Evolutionary conservation across 2,329 filamentous ascomycete genomes (phyloP), one percentile per base, ranked within the genome.

Genomic region (Meredithiella fracta): DNA sequence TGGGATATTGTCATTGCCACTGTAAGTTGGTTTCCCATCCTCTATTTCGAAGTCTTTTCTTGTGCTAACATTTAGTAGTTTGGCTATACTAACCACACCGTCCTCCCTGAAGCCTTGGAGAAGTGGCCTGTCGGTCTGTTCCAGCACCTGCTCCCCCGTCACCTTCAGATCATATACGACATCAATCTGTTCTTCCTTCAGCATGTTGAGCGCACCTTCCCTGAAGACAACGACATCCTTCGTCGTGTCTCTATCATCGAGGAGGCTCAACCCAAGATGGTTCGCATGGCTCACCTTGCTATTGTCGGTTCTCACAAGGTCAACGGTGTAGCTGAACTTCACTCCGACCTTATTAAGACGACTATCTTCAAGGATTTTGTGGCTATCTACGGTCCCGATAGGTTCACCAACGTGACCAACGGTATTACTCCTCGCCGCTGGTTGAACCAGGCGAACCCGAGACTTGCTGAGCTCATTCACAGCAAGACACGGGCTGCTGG

Each of bases 321-420:
- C 73, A 98, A 98, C 63, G 92, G 92, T 67, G 92, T 98, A 37
- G 92, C 92, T 34, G 92, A 98, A 71, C 73, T 98, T 61, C 92
- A 98, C 72, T 98, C 92, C 0, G 92, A 98, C 66, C 76, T 98
- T 58, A 95, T 98, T 74, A 92, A 92, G 74, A 94, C 90, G 0
- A 98, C 92, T n/a, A 94, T 98, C 63, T 97, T 98, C 80, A 96
- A 92, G 69, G 92, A 98, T 68, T 98, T 98, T 69, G 91, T 98
- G 59, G 78, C 81, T 63, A 87, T 98, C 61, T 98, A 92, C 64
- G 92, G 92, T 2, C 84, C 85, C 0, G 92, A 98, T 76, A 96
- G 96, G 69, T 98, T 98, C 70, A 94, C 87, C 58, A 98, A 98
- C 64, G 91, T 98, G 61, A 98, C 92, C 61, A 98, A 98, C 68